Base-by-base conservation (phyloP, 306 rosid genomes). In the Bauhinia variegata region DNA sequence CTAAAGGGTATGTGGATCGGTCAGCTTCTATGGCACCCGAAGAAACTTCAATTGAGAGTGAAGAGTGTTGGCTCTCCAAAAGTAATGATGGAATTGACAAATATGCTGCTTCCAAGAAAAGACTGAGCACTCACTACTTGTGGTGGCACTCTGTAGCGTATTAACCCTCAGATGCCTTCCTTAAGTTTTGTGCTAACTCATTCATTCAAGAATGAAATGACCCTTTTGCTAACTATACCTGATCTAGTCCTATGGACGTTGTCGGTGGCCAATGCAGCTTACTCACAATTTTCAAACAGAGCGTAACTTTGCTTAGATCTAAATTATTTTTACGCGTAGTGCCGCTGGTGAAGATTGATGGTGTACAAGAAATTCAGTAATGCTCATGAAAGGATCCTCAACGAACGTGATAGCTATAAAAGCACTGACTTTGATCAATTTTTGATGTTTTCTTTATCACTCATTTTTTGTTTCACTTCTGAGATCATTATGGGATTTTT, bases 11-110 rank as follows among this genome's bases (percentile, higher is more conserved):
- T 56, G 48, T 12, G 51, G 54, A 67, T 56, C 38, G 59, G 37
- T 33, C 52, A 58, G 53, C 16, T 63, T 61, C 12, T 8, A 31
- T 55, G 76, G 62, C 19, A 38, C 65, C 70, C 54, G 36, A 18
- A 61, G 42, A 78, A 68, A 73, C 86, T 82, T 80, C 77, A 83
- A 88, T 82, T 85, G 68, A 75, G 85, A 75, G 88, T 44, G 49
- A 85, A 85, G 88, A 70, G 78, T 80, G 73, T 69, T 65, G 70
- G 65, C 49, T 67, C 69, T 80, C 30, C 60, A 64, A 76, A 83
- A 68, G 61, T 60, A 75, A 74, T 41, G 71, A 81, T 28, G 32
- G 36, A 82, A 46, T 56, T 50, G 69, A 78, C 79, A 62, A 65
- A 75, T 19, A 80, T 75, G 67, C 75, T 71, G 16, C 78, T 78